These are phyloP conservation scores for Lichtheimia corymbifera DNA, from an alignment of 371 early-diverging fungal genomes.

Conservation along the genomic window DNA sequence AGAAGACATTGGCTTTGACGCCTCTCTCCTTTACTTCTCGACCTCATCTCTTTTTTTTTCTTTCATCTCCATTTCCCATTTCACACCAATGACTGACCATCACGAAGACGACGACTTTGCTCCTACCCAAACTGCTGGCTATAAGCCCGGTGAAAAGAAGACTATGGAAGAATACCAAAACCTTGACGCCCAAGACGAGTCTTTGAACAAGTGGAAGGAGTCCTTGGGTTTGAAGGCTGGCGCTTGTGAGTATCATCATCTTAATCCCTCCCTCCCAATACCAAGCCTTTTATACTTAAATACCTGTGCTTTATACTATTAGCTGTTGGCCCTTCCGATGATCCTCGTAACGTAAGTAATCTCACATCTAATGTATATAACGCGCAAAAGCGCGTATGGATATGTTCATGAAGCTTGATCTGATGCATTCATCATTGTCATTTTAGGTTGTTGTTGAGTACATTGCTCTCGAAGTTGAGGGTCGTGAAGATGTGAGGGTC, in stretches of 20 bases:
- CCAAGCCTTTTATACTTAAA: background rate
- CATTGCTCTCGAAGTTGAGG: constrained; percentile 83
- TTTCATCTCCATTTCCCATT: constrained; percentile 16
- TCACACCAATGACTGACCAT: constrained; percentile 36
- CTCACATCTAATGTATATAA: no score
- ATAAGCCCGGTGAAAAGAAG: constrained; percentile 89
- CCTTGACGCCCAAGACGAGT: constrained; percentile 92
- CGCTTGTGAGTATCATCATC: background rate
- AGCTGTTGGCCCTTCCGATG: constrained; percentile 56
- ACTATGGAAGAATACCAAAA: constrained; percentile 80
- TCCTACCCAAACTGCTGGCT: constrained; percentile 79
- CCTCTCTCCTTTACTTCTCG: background rate
- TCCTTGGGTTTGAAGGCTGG: constrained; percentile 79
- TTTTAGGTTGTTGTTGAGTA: constrained; percentile 70
- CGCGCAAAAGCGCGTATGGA: no score
- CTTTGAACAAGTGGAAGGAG: constrained; percentile 94
- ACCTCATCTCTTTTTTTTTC: constrained; percentile 23
- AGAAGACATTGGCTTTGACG: background rate
- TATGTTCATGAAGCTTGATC: no score
- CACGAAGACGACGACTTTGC: constrained; percentile 80
- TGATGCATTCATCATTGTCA: background rate
- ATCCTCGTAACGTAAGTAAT: constrained; percentile 66
- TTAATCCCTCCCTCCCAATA: background rate
- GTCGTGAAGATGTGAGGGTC: constrained; percentile 81
- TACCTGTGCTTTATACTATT: background rate